phyloP scores from a whole-genome alignment of 2,329 filamentous ascomycete genomes.

The Fusarium torreyae region DNA sequence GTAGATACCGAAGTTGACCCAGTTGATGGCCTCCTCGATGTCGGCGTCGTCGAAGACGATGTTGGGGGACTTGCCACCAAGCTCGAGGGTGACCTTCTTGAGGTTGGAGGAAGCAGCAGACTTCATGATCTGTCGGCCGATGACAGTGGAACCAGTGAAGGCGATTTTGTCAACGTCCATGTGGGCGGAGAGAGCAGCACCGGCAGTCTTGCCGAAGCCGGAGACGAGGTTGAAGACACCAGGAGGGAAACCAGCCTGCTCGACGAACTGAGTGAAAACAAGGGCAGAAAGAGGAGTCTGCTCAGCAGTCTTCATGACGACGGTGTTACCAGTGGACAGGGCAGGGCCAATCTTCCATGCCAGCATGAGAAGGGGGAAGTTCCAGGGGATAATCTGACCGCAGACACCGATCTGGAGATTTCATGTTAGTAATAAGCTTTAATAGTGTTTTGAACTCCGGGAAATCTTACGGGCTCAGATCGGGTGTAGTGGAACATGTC shows the following conservation, averaged over 20 bases:
- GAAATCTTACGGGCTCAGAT: slow-evolving; percentile 75
- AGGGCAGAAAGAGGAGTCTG: slow-evolving; percentile 81
- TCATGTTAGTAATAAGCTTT: slow-evolving; percentile 26
- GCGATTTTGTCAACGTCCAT: slow-evolving; percentile 88
- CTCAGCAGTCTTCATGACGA: slow-evolving; percentile 83
- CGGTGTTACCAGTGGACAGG: slow-evolving; percentile 78
- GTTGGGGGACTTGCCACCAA: slow-evolving; percentile 86
- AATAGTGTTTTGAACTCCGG: not conserved
- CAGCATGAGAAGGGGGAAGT: slow-evolving; percentile 86
- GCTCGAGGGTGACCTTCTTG: slow-evolving; percentile 86
- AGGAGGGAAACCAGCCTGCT: slow-evolving; percentile 84
- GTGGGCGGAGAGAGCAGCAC: slow-evolving; percentile 81
- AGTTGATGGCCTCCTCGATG: slow-evolving; percentile 82
- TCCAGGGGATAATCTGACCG: slow-evolving; percentile 92
- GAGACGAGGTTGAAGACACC: slow-evolving; percentile 85
- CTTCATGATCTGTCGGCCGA: slow-evolving; percentile 86
- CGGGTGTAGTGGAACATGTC: slow-evolving; percentile 87
- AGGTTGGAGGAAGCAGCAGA: slow-evolving; percentile 82
- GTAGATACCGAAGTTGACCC: slow-evolving; percentile 81
- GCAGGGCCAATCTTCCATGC: slow-evolving; percentile 87
- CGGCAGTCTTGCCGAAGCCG: slow-evolving; percentile 83
- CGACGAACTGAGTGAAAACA: slow-evolving; percentile 74
- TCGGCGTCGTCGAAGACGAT: slow-evolving; percentile 85
- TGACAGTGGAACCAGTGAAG: slow-evolving; percentile 83
- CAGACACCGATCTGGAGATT: slow-evolving; percentile 75